phyloP scores from a whole-genome alignment of 2,329 filamentous ascomycete genomes.

The Coniochaeta pulveracea region DNA sequence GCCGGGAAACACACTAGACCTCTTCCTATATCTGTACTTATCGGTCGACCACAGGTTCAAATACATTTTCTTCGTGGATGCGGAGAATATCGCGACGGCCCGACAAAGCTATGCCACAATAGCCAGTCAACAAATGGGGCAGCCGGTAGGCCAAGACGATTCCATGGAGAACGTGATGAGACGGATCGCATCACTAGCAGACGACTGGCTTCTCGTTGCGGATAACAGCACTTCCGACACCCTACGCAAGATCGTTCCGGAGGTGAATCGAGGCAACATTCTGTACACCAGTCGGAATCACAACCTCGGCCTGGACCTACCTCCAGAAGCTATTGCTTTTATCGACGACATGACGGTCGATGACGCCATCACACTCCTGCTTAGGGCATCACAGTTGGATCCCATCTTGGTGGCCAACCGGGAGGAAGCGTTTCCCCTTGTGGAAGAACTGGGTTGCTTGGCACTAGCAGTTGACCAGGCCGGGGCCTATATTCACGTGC shows the following conservation, averaged over 20 bases:
- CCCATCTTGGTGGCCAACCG: background rate
- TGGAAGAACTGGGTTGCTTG: constrained; percentile 12
- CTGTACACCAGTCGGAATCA: constrained; percentile 16
- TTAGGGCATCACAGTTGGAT: constrained; percentile 7
- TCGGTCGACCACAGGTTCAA: constrained; percentile 13
- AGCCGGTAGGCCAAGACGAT: constrained; percentile 2
- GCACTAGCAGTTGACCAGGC: constrained; percentile 19
- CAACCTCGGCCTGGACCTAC: constrained; percentile 4
- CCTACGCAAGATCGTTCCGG: constrained; percentile 8
- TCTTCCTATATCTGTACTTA: background rate
- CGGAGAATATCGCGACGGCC: constrained; percentile 11
- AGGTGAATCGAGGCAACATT: constrained; percentile 13
- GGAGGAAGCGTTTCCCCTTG: constrained; percentile 8
- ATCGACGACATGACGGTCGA: constrained; percentile 7
- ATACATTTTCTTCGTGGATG: constrained; percentile 19
- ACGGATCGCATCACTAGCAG: constrained; percentile 9
- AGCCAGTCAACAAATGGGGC: constrained; percentile 2
- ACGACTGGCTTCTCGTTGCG: constrained; percentile 19
- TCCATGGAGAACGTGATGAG: constrained; percentile 8
- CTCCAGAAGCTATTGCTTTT: constrained; percentile 2
- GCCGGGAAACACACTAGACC: background rate
- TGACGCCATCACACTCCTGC: constrained; percentile 11
- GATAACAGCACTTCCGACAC: constrained; percentile 15
- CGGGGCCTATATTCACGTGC: constrained; percentile 8
- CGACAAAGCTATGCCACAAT: constrained; percentile 12